Evolutionary conservation across 2,329 filamentous ascomycete species (phyloP), one percentile per base, ranked within the genome.

Genomic region (Aspergillus glaucus): DNA sequence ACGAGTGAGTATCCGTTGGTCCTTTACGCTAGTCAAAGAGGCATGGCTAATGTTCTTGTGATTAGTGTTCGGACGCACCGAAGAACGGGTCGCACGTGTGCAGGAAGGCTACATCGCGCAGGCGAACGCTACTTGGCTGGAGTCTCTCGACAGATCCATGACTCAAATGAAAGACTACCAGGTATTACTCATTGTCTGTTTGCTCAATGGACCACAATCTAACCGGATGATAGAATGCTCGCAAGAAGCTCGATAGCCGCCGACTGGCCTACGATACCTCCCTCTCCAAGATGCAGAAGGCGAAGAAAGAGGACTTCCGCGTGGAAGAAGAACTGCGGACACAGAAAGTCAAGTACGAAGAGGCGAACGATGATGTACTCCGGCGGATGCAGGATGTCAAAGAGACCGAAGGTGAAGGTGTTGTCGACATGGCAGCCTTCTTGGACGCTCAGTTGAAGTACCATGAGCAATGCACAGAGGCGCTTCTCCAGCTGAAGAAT

Each of bases 161-260:
- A 85, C 88, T 32, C 93, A 95, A 79, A 92, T 97, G 88, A 96
- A 95, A 68, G 93, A 97, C 64, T 97, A 95, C 62, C 90, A 96
- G 79, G 87, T 92, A 77, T 47, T 79, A 66, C 17, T 26, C 8
- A 6, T 9, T 6, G n/a, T 10, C 7, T 8, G 9, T 39, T 17
- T 9, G 10, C 17, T 21, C 19, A 12, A 10, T 8, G 37, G 5
- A 22, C n/a, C 17, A 15, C 10, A 21, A 21, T 19, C 37, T 40
- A 19, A 40, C 9, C 10, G 3, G 19, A 22, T 19, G 10, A 50
- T 52, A 86, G 86, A 78, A 80, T 56, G 82, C 92, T 45, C 86
- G 92, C 64, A 96, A 93, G 80, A 96, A 95, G 81, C 85, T 97
- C 56, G 93, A 97, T 67, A 87, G 77, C 62, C 85, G 92, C 50